Evolutionary conservation across 164 flowering plant genomes (phyloP).

Genomic region (Warburgia ugandensis): DNA sequence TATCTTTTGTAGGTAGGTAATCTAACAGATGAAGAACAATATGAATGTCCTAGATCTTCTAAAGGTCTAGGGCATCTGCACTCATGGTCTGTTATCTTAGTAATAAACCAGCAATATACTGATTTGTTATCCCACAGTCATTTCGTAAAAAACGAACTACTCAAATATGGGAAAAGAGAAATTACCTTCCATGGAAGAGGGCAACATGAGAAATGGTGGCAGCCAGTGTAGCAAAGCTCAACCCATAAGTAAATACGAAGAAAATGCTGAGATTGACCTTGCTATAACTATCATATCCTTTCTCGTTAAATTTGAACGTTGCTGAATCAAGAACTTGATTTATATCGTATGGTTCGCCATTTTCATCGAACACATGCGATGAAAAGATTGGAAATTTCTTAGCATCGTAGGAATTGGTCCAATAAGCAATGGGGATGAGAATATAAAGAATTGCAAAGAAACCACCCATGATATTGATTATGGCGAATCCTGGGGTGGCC

Average conservation of each 20-base stretch:
- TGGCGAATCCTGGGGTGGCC: constrained; percentile 51
- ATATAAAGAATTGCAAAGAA: constrained; percentile 33
- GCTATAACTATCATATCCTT: constrained; percentile 35
- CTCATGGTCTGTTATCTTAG: too few species aligned
- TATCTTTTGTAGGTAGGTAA: too few species aligned
- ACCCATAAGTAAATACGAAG: constrained; percentile 35
- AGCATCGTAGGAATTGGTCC: constrained; percentile 41
- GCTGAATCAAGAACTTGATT: constrained; percentile 19
- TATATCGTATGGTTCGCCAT: constrained; percentile 35
- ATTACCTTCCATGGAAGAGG: constrained; percentile 40
- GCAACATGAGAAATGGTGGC: constrained; percentile 56
- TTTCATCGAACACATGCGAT: constrained; percentile 30
- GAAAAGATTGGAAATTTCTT: constrained; percentile 50
- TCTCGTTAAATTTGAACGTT: constrained; percentile 23
- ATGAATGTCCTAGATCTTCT: too few species aligned
- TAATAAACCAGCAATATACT: too few species aligned
- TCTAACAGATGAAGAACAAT: too few species aligned
- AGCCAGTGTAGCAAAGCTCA: constrained; percentile 46
- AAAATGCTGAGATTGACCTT: constrained; percentile 39
- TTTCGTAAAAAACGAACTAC: neutral
- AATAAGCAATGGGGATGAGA: constrained; percentile 38
- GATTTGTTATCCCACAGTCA: too few species aligned
- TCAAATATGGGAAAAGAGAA: neutral
- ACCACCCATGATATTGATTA: constrained; percentile 35
- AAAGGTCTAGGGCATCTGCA: too few species aligned